A percentile compares a stretch with the other conserved stretches of the same genome.
Conservation (phyloP, 805 yeast species). For the Metschnikowia drakensbergensis region DNA sequence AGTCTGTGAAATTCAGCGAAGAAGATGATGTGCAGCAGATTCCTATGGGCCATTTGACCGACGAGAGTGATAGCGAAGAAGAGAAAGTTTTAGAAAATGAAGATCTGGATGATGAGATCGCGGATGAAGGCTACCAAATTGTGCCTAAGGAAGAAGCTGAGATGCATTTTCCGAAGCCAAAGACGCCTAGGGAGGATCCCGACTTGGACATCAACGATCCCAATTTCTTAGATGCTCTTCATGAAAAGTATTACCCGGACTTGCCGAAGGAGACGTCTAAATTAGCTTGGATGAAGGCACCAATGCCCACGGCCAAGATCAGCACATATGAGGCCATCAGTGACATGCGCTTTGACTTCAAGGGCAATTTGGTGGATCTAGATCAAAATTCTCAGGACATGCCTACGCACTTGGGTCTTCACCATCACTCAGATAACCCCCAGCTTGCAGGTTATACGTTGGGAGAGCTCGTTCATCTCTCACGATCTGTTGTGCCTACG, state of each 20-base stretch:
- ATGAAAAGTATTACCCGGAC: constrained; percentile 85
- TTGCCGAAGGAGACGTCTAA: constrained; percentile 78
- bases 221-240: constrained; percentile 70
- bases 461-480: constrained; percentile 71
- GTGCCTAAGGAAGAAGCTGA: constrained; percentile 38
- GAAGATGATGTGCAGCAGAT: constrained; percentile 12
- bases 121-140: constrained; percentile 41
- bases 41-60: constrained; percentile 11
- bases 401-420: constrained; percentile 67
- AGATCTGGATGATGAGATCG: constrained; percentile 40
- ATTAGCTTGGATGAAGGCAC: constrained; percentile 88
- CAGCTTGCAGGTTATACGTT: constrained; percentile 90
- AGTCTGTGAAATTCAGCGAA: constrained; percentile 17
- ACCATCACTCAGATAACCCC: constrained; percentile 89
- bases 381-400: constrained; percentile 27
- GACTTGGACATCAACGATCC: constrained; percentile 69
- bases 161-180: constrained; percentile 67
- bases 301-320: constrained; percentile 40
- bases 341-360: constrained; percentile 83
- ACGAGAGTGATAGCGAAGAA: constrained; percentile 21
- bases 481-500: constrained; percentile 75
- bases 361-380: constrained; percentile 67
- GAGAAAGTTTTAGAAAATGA: constrained; percentile 23
- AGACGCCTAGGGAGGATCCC: constrained; percentile 23
- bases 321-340: constrained; percentile 52